Base-by-base conservation (phyloP, 2,329 filamentous ascomycete species). In the Dactylonectria macrodidyma region DNA sequence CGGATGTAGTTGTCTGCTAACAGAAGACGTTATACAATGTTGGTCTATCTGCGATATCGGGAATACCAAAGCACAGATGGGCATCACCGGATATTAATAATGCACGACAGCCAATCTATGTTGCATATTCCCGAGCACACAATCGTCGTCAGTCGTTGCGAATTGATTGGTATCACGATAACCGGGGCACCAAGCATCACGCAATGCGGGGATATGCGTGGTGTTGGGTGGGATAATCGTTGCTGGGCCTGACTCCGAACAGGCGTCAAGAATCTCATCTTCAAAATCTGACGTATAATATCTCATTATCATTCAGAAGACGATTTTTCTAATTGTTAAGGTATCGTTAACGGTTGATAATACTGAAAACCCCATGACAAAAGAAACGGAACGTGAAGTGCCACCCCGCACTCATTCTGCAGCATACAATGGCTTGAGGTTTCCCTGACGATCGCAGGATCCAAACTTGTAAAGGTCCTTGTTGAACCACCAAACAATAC, bases 91-190 rank as follows among this genome's bases (percentile, higher is more conserved):
- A 22, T 11, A 62, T 62, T 56, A 57, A 46, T 57, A 30, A 57
- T 62, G 26, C 24, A 24, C 12, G 2, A n/a, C 10, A 48, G 33
- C 60, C 60, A 62, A 62, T 62, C 38, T 36, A 44, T 44, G 41
- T n/a, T 44, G 41, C 26, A 36, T 56, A 34, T 46, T 34, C 48
- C 41, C 22, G 19, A 38, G 41, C 52, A 38, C 60, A 62, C 33
- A 22, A 30, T 47, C 56, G 47, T 41, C 52, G 52, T 62, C 60
- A 55, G 54, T 52, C 26, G 59, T 55, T 62, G 59, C 58, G 58
- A 60, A 51, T 60, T 44, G 41, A 7, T n/a, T n/a, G 41, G 16
- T 44, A 44, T 44, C 41, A 14, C 48, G 56, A 59, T 50, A 48
- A 47, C 56, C 33, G 56, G 56, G 56, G 44, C 48, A 50, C 44